Evolutionary conservation across 352 stramenopile genomes (phyloP).

Genomic region (Globisporangium polare): DNA sequence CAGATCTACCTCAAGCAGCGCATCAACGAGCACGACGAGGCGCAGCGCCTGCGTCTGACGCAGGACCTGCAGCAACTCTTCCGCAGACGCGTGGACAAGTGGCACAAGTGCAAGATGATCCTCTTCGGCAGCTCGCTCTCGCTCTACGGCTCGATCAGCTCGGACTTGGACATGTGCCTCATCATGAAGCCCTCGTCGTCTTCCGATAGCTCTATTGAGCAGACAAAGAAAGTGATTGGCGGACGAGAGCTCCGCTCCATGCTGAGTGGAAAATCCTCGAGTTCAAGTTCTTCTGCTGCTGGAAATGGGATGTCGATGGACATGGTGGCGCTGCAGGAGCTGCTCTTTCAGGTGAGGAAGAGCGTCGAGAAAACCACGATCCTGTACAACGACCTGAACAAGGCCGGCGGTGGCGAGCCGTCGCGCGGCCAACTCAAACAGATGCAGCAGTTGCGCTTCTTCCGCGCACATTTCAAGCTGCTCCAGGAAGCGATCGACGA

Average conservation of each 20-base stretch:
- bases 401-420: slow-evolving; percentile 4
- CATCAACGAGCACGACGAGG: slow-evolving; percentile 46
- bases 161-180: slow-evolving; percentile 77
- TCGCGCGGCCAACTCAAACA: slow-evolving; percentile 21
- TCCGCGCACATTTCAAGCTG: slow-evolving; percentile 32
- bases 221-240: slow-evolving; percentile 16
- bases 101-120: slow-evolving; percentile 42
- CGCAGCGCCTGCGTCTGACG: slow-evolving; percentile 30
- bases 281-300: not conserved
- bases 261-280: slow-evolving; percentile 24
- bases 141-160: slow-evolving; percentile 63
- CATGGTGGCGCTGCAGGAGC: slow-evolving; percentile 32
- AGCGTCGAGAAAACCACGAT: slow-evolving; percentile 44
- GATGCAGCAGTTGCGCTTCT: slow-evolving; percentile 39
- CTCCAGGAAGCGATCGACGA: slow-evolving; percentile 29
- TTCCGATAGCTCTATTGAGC: not conserved
- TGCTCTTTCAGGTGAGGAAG: slow-evolving; percentile 39
- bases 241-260: slow-evolving; percentile 40
- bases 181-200: slow-evolving; percentile 20
- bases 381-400: slow-evolving; percentile 29
- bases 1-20: slow-evolving; percentile 36
- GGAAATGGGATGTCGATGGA: slow-evolving; percentile 12
- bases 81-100: slow-evolving; percentile 38
- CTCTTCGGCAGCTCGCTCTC: slow-evolving; percentile 80
- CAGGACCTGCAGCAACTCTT: slow-evolving; percentile 42